A percentile compares a stretch with the other conserved stretches of the same genome.
Evolutionary conservation across 1,284 basidiomycete species (phyloP).

Genomic region (Moesziomyces globuligerus): DNA sequence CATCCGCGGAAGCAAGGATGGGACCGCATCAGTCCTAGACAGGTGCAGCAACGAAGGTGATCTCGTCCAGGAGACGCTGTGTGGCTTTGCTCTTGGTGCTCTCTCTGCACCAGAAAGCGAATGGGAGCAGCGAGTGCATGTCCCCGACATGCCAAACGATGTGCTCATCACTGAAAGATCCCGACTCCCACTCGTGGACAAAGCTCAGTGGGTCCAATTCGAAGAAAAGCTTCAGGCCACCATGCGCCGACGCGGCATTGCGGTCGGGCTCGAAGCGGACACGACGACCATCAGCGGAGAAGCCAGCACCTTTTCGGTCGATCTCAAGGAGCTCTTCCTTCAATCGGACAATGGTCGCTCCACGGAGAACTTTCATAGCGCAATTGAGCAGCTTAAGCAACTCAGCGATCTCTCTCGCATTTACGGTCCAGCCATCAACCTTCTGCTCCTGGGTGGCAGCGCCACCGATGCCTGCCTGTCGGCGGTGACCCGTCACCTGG

Average conservation of each 20-base stretch:
- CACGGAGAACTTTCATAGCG: slow-evolving; percentile 2
- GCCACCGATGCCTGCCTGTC: slow-evolving; percentile 9
- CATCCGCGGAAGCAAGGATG: slow-evolving; percentile 3
- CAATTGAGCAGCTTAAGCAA: slow-evolving; percentile 4
- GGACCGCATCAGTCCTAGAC: neutral
- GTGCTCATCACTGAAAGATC: neutral
- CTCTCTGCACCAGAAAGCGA: neutral
- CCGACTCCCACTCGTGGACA: neutral
- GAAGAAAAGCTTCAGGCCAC: neutral
- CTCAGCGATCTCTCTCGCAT: slow-evolving; percentile 8
- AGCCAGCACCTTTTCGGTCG: neutral
- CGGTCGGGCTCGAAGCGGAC: neutral
- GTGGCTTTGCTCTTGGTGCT: slow-evolving; percentile 1
- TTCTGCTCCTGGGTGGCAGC: slow-evolving; percentile 22
- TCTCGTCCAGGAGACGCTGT: slow-evolving; percentile 1
- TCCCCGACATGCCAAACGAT: neutral
- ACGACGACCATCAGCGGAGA: neutral
- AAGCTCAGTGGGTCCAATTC: neutral
- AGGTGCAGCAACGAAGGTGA: neutral
- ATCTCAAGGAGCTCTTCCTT: slow-evolving; percentile 9
- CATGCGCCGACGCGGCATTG: neutral
- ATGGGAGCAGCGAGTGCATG: no score
- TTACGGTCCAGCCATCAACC: slow-evolving; percentile 8
- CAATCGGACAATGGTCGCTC: slow-evolving; percentile 21
- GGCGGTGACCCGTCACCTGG: neutral